Base-by-base conservation (phyloP, 192 early-diverging fungal species). In the Coemansia asiatica region DNA sequence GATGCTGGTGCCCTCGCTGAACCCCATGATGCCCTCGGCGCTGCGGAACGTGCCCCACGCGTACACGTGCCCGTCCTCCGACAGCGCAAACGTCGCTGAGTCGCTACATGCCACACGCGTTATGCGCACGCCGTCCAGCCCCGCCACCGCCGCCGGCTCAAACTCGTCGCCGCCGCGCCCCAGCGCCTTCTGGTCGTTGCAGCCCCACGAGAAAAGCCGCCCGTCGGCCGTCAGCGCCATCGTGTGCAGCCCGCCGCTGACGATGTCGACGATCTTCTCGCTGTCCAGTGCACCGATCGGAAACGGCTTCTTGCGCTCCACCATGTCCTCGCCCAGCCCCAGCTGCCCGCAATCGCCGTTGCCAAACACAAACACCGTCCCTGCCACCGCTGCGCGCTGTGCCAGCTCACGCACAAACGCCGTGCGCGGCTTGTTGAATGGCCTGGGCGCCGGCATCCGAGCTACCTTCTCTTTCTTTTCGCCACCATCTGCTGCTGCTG, bases 171-270 rank as follows among this genome's bases (percentile, higher is more conserved):
- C 83, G 12, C 59, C 72, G 19, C 90, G 80, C 33, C 90, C 95
- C n/a, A 98, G 84, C 15, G 91, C 91, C 55, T 82, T 76, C 64
- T 98, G 90, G 80, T 98, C 96, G 74, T 96, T 96, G 82, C 95
- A 95, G 0, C 96, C 96, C 96, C 96, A 98, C 49, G 90, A 90
- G 79, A 87, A 98, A 55, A 98, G 68, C 86, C 86, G 71, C 38
- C 92, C 94, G 29, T 86, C 85, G 2, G 58, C 68, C 6, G 86
- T 86, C 35, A 95, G 71, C 26, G 90, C 93, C 68, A 95, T 85
- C 57, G 87, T 92, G 77, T 95, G 93, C 72, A 98, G 71, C 56
- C 95, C 95, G 53, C 95, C 95, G 29, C 91, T 88, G 6, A 85
- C 83, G 61, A 97, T 85, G 46, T 89, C 85, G 6, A 91, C 90